Evolutionary conservation across 495 filamentous ascomycete species (phyloP).

Genomic region (Penicilliopsis zonata): DNA sequence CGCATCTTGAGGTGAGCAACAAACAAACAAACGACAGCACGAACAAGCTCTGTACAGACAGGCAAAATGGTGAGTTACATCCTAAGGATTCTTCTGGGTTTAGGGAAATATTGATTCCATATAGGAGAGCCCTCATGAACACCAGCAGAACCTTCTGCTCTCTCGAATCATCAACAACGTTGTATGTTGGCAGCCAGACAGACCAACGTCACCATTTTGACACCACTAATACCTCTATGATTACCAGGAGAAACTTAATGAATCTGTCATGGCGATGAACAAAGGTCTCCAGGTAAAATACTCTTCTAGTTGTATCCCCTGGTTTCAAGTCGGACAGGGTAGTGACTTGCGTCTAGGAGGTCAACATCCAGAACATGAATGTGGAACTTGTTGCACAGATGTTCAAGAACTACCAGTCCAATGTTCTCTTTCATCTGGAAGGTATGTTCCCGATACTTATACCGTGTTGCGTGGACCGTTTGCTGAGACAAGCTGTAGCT

Average conservation of each 20-base stretch:
- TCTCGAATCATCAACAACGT: slow-evolving; percentile 96
- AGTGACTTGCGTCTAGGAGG: slow-evolving; percentile 41
- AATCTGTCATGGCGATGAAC: slow-evolving; percentile 84
- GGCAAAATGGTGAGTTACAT: too few species aligned
- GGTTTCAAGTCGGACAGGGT: neutral
- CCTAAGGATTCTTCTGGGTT: too few species aligned
- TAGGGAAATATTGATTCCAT: slow-evolving; percentile 3
- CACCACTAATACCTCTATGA: slow-evolving; percentile 4
- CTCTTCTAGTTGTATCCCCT: slow-evolving; percentile 4
- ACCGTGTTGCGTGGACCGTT: neutral
- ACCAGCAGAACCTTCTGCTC: slow-evolving; percentile 87
- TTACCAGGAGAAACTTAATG: slow-evolving; percentile 88
- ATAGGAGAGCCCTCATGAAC: slow-evolving; percentile 93
- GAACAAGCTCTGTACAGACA: neutral
- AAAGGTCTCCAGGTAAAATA: slow-evolving; percentile 82
- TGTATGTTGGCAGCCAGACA: slow-evolving; percentile 35
- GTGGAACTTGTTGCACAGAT: slow-evolving; percentile 96
- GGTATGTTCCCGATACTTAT: slow-evolving; percentile 45
- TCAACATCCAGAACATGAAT: slow-evolving; percentile 98
- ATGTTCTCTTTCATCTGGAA: slow-evolving; percentile 94
- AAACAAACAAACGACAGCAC: neutral
- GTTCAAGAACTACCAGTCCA: slow-evolving; percentile 99
- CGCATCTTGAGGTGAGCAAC: too few species aligned
- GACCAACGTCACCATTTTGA: too few species aligned
- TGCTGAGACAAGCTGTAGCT: slow-evolving; percentile 31